A percentile compares a stretch with the other conserved stretches of the same genome.
phyloP scores from a whole-genome alignment of 2,329 filamentous ascomycete genomes.

The Aspergillus chevalieri region DNA sequence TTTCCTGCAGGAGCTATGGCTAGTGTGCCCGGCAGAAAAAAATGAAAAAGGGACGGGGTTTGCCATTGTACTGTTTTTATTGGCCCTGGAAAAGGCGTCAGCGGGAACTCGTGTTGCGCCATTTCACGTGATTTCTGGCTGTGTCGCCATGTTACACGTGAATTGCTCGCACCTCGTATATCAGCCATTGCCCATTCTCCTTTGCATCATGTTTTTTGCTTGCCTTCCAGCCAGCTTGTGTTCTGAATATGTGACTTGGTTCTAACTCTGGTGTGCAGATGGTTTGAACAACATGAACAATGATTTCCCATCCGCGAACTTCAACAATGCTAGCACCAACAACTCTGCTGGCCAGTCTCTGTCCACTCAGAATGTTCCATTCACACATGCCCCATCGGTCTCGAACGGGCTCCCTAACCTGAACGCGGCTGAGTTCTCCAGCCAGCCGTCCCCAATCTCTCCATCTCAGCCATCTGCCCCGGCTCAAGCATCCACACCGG shows the following conservation, averaged over 20 bases:
- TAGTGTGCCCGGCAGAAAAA: slow-evolving; percentile 5
- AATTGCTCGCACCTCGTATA: not conserved
- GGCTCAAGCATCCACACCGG: slow-evolving; percentile 12
- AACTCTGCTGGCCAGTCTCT: slow-evolving; percentile 8
- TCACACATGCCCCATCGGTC: slow-evolving; percentile 15
- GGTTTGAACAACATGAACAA: slow-evolving; percentile 28
- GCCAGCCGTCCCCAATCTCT: slow-evolving; percentile 9
- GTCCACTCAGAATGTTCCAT: slow-evolving; percentile 20
- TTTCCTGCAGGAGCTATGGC: slow-evolving; percentile 1
- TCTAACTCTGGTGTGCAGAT: slow-evolving; percentile 12
- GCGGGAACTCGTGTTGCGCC: slow-evolving; percentile 22
- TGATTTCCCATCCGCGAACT: slow-evolving; percentile 23
- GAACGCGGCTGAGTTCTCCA: slow-evolving; percentile 8
- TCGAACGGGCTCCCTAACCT: slow-evolving; percentile 12
- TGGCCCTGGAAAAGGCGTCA: slow-evolving; percentile 15
- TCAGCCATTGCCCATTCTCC: not conserved
- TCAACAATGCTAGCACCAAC: slow-evolving; percentile 14
- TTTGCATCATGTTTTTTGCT: not conserved
- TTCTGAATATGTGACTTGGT: slow-evolving; percentile 3
- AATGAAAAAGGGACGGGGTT: not conserved
- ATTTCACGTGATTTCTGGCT: slow-evolving; percentile 28
- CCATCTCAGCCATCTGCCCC: slow-evolving; percentile 11
- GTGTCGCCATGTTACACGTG: not conserved
- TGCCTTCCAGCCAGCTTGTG: not conserved
- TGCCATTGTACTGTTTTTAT: slow-evolving; percentile 1